These are phyloP conservation scores for Quillaja saponaria DNA, from an alignment of 306 rosid genomes.

Conservation along the genomic window DNA sequence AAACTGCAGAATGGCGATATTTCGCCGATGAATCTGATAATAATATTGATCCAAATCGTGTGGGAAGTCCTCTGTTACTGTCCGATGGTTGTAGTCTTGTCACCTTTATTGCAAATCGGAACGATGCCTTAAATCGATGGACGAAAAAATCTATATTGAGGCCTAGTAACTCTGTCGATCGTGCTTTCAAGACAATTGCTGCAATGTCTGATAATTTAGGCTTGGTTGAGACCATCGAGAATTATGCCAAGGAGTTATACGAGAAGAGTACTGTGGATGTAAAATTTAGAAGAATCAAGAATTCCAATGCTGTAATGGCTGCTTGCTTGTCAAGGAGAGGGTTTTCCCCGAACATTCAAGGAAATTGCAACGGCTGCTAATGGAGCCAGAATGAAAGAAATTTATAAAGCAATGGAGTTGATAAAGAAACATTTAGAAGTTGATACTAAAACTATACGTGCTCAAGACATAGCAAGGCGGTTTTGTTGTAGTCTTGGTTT, in stretches of 20 bases:
- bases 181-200: no score
- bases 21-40: background rate
- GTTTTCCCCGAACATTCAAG: background rate
- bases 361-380: background rate
- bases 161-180: no score
- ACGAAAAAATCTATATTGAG: no score
- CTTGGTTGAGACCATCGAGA: no score
- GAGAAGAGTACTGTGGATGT: no score
- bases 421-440: slow-evolving; percentile 1
- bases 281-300: no score
- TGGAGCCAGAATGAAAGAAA: slow-evolving; percentile 18
- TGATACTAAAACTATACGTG: background rate
- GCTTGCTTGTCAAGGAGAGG: slow-evolving; percentile 17
- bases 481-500: slow-evolving; percentile 18
- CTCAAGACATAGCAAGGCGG: slow-evolving; percentile 18
- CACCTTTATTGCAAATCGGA: no score
- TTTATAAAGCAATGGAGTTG: background rate
- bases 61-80: background rate
- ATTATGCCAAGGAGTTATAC: no score
- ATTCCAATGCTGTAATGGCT: no score
- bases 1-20: slow-evolving; percentile 20
- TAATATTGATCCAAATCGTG: background rate
- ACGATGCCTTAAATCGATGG: no score
- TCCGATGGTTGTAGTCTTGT: background rate
- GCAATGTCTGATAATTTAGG: no score